Evolutionary conservation across 2,329 filamentous ascomycete species (phyloP), one percentile per base, ranked within the genome.

Genomic region (Westerdykella sp.): DNA sequence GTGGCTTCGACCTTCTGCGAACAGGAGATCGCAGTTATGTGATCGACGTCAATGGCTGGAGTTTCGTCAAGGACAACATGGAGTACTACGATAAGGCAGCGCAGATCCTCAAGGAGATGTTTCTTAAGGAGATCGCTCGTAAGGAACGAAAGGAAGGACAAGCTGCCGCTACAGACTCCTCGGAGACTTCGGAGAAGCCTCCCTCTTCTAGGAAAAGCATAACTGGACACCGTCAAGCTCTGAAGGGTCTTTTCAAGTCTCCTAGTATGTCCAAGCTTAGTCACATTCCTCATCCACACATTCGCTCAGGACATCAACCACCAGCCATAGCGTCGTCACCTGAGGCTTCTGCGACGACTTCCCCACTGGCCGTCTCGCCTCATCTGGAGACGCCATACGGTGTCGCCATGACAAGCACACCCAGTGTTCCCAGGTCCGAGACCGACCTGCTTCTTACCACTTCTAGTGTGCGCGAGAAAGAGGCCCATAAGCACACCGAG

Each of bases 11-110:
- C 64, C 76, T 98, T 47, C 74, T 98, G 44, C 83, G 94, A 22
- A 88, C 90, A 11, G 83, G 81, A 39, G 87, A 89, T 13, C 87
- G 87, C 65, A 97, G 91, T 64, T 98, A 88, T 68, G 93, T 98
- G 39, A 98, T 98, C 54, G 93, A 98, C 59, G 93, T 98, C 56
- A 98, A 98, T 65, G 93, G 93, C 11, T 98, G 94, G 94, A 97
- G 91, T 62, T 98, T 98, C 59, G 93, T 98, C 66, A 98, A 98
- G 66, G 94, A 98, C 66, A 98, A 98, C 58, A 91, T 96, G 49
- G 90, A 95, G 47, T 98, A 98, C 67, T 98, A 98, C 65, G 87
- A 97, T 59, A 87, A 88, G 59, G 93, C 85, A 55, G 82, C 93
- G 16, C 83, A 75, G 46, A 95, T 97, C 39, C 72, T 98, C 40